Percentiles rank a stretch among this genome's conserved stretches.
These are phyloP conservation scores for Rhodotorula sp. DNA, from an alignment of 1,284 basidiomycete genomes.

Conservation along the genomic window DNA sequence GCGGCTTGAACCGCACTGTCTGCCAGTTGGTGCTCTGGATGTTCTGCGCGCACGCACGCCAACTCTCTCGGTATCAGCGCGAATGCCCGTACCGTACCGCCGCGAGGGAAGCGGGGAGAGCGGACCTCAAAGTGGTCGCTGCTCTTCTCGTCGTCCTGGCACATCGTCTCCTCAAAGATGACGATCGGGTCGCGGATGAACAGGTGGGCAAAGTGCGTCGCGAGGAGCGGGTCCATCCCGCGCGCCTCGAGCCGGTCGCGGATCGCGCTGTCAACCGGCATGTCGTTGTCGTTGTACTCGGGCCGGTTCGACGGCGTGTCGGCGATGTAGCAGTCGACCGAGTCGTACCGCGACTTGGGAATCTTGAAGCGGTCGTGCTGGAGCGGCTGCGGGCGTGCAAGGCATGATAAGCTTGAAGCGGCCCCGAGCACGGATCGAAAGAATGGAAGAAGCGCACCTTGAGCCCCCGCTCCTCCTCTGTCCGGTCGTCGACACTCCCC, in stretches of 20 bases:
- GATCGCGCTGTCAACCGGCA: constrained; percentile 76
- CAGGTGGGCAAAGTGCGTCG: constrained; percentile 90
- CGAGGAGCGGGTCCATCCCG: constrained; percentile 82
- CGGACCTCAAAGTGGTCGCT: constrained; percentile 93
- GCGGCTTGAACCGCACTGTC: constrained; percentile 97
- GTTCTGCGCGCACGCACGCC: constrained; percentile 61
- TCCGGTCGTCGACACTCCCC: constrained; percentile 94
- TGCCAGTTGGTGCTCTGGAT: constrained; percentile 99
- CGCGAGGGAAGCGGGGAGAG: too few relatives aligned
- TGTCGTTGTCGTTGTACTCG: constrained; percentile 86
- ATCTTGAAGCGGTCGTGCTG: constrained; percentile 73
- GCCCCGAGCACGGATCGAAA: not conserved
- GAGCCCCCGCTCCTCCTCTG: constrained; percentile 86
- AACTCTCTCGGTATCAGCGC: not conserved
- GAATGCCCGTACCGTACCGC: too few relatives aligned
- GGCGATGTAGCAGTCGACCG: constrained; percentile 88
- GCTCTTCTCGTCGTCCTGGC: constrained; percentile 83
- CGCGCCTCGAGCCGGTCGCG: constrained; percentile 69
- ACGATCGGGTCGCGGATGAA: constrained; percentile 98
- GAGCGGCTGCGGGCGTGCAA: constrained; percentile 62
- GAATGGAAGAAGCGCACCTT: constrained; percentile 59
- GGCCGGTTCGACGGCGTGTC: constrained; percentile 77
- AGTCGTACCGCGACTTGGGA: constrained; percentile 96
- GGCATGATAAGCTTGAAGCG: not conserved
- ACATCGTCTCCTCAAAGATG: constrained; percentile 88